Percentiles rank a stretch among this genome's conserved stretches.
These are phyloP conservation scores for Candida maltosa DNA, from an alignment of 805 yeast species.

Conservation along the genomic window DNA sequence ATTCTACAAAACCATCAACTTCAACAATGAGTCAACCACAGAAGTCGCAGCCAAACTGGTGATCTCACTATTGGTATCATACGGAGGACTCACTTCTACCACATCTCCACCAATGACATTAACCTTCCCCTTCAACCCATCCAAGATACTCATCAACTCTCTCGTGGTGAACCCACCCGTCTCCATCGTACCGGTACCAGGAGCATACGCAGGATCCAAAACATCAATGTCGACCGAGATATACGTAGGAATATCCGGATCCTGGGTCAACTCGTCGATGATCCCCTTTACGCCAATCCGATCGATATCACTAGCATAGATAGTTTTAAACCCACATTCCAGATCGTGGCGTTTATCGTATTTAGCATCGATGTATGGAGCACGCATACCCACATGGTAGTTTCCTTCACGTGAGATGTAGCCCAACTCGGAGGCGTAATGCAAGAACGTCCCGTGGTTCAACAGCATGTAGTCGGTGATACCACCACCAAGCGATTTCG, in stretches of 20 bases:
- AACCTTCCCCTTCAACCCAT: slow-evolving; percentile 22
- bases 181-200: slow-evolving; percentile 28
- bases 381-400: slow-evolving; percentile 63
- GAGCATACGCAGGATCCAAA: slow-evolving; percentile 25
- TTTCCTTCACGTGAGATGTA: slow-evolving; percentile 46
- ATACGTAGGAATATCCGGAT: slow-evolving; percentile 25
- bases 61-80: slow-evolving; percentile 22
- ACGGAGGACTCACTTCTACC: slow-evolving; percentile 29
- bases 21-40: slow-evolving; percentile 14
- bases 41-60: slow-evolving; percentile 25
- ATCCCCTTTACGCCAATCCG: slow-evolving; percentile 34
- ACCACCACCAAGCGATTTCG: slow-evolving; percentile 60
- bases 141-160: slow-evolving; percentile 21
- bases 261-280: slow-evolving; percentile 28
- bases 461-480: slow-evolving; percentile 53
- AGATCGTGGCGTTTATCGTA: slow-evolving; percentile 43
- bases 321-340: slow-evolving; percentile 46
- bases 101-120: slow-evolving; percentile 26
- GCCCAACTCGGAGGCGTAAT: slow-evolving; percentile 68
- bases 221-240: slow-evolving; percentile 26
- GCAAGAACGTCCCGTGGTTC: slow-evolving; percentile 70
- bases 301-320: slow-evolving; percentile 48
- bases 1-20: slow-evolving; percentile 10
- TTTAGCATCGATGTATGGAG: slow-evolving; percentile 49
- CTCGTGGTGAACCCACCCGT: slow-evolving; percentile 24